Percentiles rank a stretch among this genome's conserved stretches.
Conservation (phyloP, 164 flowering plant genomes). For the Nelumbo lutea region DNA sequence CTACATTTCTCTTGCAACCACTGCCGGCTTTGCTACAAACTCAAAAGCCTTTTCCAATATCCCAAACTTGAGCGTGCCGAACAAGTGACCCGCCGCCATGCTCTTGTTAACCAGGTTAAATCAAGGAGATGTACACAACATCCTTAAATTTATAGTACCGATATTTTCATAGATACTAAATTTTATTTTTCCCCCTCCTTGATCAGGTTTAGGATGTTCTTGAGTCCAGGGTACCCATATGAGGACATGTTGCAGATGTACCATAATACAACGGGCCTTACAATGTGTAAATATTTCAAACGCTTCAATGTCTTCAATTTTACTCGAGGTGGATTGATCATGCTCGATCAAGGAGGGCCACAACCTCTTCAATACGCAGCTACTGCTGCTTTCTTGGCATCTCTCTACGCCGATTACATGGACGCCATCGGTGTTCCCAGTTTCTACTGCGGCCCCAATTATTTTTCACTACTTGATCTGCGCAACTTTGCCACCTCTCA, state of each 20-base stretch:
- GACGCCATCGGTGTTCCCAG: too few species aligned
- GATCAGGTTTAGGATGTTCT: conserved; percentile 34
- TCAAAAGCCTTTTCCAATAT: conserved; percentile 35
- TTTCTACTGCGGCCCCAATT: too few species aligned
- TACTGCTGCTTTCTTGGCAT: too few species aligned
- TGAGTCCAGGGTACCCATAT: conserved; percentile 50
- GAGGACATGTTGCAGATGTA: conserved; percentile 31
- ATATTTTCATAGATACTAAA: neutral
- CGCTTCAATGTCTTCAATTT: too few species aligned
- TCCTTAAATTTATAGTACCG: neutral
- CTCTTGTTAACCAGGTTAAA: too few species aligned
- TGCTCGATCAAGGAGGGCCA: too few species aligned
- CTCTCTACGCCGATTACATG: too few species aligned
- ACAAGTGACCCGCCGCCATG: conserved; percentile 26
- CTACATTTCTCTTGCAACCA: conserved; percentile 41
- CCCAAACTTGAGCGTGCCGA: conserved; percentile 50
- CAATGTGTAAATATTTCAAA: conserved; percentile 65
- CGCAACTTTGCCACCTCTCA: too few species aligned
- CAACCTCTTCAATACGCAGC: too few species aligned
- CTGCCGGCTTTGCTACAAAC: conserved; percentile 24
- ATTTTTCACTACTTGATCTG: too few species aligned
- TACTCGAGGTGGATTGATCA: too few species aligned
- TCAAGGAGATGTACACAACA: neutral
- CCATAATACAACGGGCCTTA: conserved; percentile 23
- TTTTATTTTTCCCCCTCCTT: neutral